These are phyloP conservation scores for Boletus coccyginus DNA, from an alignment of 768 basidiomycete species.

Conservation along the genomic window DNA sequence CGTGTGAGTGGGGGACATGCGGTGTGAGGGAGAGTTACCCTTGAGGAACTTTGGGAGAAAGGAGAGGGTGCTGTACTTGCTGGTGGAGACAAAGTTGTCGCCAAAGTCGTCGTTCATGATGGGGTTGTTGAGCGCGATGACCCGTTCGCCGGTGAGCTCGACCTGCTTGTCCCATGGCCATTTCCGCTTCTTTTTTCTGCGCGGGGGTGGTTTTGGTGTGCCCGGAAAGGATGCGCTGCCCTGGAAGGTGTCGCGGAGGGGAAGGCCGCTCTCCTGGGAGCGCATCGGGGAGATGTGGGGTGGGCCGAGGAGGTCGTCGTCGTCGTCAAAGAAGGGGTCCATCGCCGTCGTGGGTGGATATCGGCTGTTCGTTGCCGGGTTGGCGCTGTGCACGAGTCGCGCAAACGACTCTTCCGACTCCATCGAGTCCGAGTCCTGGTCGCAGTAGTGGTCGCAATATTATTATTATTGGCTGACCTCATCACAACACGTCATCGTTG, in stretches of 20 bases:
- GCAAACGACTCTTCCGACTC: constrained; percentile 29
- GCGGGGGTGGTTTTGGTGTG: constrained; percentile 14
- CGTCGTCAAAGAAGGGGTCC: constrained; percentile 80
- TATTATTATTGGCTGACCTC: constrained; percentile 7
- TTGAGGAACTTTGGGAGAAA: constrained; percentile 92
- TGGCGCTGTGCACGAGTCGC: constrained; percentile 24
- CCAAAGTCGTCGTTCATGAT: constrained; percentile 62
- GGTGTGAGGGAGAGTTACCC: constrained; percentile 49
- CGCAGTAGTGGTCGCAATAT: too few species aligned
- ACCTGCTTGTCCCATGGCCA: constrained; percentile 84
- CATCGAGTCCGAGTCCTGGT: constrained; percentile 15
- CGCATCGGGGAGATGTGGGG: constrained; percentile 31
- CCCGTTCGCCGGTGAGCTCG: constrained; percentile 66
- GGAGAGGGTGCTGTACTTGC: constrained; percentile 87
- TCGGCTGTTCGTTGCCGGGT: constrained; percentile 22
- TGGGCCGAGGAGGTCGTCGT: constrained; percentile 48
- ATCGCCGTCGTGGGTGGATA: constrained; percentile 55
- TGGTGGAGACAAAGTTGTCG: constrained; percentile 87
- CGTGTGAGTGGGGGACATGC: constrained; percentile 1
- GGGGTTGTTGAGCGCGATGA: constrained; percentile 80
- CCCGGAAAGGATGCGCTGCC: constrained; percentile 43
- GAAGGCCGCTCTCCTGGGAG: constrained; percentile 49
- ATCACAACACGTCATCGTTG: constrained; percentile 4
- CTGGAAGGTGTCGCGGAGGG: constrained; percentile 53
- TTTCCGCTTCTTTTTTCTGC: constrained; percentile 48